These are phyloP conservation scores for Saccharomycopsis synnaedendra DNA, from an alignment of 805 yeast species.

Conservation along the genomic window DNA sequence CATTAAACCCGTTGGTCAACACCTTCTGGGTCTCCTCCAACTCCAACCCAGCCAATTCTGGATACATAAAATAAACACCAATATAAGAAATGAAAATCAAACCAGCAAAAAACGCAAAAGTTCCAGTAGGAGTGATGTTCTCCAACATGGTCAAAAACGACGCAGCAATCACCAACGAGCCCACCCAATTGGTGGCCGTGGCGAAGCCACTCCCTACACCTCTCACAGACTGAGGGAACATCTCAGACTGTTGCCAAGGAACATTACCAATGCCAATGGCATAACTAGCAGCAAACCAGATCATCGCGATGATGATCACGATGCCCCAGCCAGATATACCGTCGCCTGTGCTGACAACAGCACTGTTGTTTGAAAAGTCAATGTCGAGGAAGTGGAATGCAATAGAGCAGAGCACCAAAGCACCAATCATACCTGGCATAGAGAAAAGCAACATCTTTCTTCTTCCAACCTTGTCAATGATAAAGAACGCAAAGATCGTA, in stretches of 20 bases:
- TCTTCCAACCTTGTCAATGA: conserved; percentile 84
- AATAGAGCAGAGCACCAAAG: conserved; percentile 72
- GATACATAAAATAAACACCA: conserved; percentile 75
- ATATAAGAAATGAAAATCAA: conserved; percentile 61
- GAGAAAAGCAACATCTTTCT: conserved; percentile 68
- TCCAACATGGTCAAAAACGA: conserved; percentile 91
- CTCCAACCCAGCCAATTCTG: conserved; percentile 84
- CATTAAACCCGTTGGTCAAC: conserved; percentile 77
- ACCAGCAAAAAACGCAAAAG: conserved; percentile 84
- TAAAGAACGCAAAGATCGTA: conserved; percentile 74
- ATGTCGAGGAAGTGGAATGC: conserved; percentile 83
- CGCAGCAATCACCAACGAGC: conserved; percentile 81
- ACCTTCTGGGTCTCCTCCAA: conserved; percentile 84
- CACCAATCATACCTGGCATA: conserved; percentile 74
- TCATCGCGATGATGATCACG: conserved; percentile 76
- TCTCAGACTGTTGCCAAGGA: conserved; percentile 96
- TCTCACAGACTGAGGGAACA: conserved; percentile 88
- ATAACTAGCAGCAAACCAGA: conserved; percentile 76
- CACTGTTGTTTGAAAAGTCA: conserved; percentile 36
- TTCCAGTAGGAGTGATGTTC: conserved; percentile 89
- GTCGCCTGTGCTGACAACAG: conserved; percentile 25
- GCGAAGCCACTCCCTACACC: conserved; percentile 87
- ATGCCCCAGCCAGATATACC: conserved; percentile 79
- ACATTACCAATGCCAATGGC: conserved; percentile 95
- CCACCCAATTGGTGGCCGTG: conserved; percentile 92